Conservation (phyloP, 495 filamentous ascomycete genomes). For the Cercophora sp. region DNA sequence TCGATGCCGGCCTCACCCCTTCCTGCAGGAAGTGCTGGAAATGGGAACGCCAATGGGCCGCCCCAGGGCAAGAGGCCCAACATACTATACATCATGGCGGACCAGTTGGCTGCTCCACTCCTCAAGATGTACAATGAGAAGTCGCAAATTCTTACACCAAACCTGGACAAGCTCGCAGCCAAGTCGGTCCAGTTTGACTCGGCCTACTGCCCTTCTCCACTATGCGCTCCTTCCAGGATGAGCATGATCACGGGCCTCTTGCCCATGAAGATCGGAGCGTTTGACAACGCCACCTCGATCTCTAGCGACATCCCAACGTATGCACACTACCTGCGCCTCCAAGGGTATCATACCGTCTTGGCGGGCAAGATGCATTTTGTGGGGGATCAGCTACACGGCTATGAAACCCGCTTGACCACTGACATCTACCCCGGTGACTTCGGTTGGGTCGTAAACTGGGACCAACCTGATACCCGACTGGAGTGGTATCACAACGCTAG, state of each 20-base stretch:
- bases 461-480: slow-evolving; percentile 72
- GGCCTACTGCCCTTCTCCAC: slow-evolving; percentile 84
- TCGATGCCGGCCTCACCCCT: slow-evolving; percentile 41
- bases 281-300: slow-evolving; percentile 78
- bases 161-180: slow-evolving; percentile 74
- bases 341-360: slow-evolving; percentile 82
- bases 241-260: slow-evolving; percentile 85
- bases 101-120: slow-evolving; percentile 82
- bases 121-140: slow-evolving; percentile 77
- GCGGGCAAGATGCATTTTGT: slow-evolving; percentile 97
- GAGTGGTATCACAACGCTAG: slow-evolving; percentile 94
- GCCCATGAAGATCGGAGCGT: slow-evolving; percentile 80
- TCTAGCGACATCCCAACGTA: slow-evolving; percentile 76
- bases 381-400: slow-evolving; percentile 87
- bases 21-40: slow-evolving; percentile 10
- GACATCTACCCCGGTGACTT: slow-evolving; percentile 92
- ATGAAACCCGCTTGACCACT: slow-evolving; percentile 80
- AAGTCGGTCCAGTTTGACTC: slow-evolving; percentile 80
- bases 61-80: slow-evolving; percentile 27
- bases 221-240: slow-evolving; percentile 85
- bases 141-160: slow-evolving; percentile 79
- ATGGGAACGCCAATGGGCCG: slow-evolving; percentile 13
- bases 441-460: slow-evolving; percentile 89
- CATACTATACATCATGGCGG: slow-evolving; percentile 68
- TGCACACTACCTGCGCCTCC: slow-evolving; percentile 78